Conservation (phyloP, 352 stramenopile species). For the Globisporangium solare region DNA sequence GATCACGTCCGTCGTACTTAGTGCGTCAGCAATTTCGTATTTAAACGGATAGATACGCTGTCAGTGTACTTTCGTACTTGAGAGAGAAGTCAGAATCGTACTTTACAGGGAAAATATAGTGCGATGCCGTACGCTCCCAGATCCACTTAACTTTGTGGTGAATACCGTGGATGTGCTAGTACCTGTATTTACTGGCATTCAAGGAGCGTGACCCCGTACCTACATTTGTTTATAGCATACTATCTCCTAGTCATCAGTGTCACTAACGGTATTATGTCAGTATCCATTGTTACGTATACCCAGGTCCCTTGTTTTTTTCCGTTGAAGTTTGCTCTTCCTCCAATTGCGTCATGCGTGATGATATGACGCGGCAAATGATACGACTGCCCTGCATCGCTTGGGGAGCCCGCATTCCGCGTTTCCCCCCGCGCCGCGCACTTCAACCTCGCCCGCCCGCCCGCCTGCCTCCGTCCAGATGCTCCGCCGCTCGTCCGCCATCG, state of each 20-base stretch:
- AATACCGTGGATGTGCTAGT: no score
- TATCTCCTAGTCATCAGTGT: background rate
- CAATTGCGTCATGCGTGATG: background rate
- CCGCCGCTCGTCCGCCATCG: background rate
- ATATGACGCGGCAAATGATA: background rate
- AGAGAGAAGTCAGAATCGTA: constrained; percentile 1
- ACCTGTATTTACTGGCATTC: constrained; percentile 8
- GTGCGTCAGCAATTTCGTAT: background rate
- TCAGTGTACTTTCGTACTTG: no score
- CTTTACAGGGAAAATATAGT: background rate
- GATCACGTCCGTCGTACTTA: background rate
- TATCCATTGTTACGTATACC: background rate
- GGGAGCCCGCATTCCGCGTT: constrained; percentile 14
- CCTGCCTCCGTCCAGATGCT: background rate
- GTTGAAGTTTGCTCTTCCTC: background rate
- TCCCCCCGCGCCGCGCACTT: constrained; percentile 14
- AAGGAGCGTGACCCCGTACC: constrained; percentile 10
- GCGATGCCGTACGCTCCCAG: no score
- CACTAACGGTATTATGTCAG: background rate
- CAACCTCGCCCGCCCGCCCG: background rate
- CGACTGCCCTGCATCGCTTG: constrained; percentile 3
- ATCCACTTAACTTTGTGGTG: no score
- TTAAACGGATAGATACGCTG: no score
- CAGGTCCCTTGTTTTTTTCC: background rate
- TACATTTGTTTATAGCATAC: background rate